A percentile compares a stretch with the other conserved stretches of the same genome.
phyloP scores from a whole-genome alignment of 148 eudicot genomes.

The Silene uniflora region DNA sequence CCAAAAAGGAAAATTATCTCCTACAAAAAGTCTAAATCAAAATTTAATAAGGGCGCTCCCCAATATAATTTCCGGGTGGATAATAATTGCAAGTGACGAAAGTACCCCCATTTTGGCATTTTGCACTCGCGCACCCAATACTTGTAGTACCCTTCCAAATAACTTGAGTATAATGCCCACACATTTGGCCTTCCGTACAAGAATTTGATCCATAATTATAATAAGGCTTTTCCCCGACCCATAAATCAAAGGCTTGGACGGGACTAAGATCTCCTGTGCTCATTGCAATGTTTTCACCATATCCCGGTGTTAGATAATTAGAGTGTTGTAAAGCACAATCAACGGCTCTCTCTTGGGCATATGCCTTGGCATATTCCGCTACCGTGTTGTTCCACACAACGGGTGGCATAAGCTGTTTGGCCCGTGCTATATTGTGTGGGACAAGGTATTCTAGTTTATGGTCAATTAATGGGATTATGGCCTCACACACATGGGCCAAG shows the following conservation, averaged over 20 bases:
- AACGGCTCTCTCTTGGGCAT: constrained; percentile 34
- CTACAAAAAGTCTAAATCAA: background rate
- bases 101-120: constrained; percentile 42
- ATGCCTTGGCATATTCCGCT: constrained; percentile 36
- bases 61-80: constrained; percentile 49
- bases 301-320: background rate
- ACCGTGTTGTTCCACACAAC: constrained; percentile 43
- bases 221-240: constrained; percentile 42
- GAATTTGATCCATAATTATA: constrained; percentile 39
- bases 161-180: constrained; percentile 51
- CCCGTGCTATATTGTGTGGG: constrained; percentile 46
- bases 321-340: constrained; percentile 55
- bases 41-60: constrained; percentile 46
- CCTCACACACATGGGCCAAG: background rate
- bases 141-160: constrained; percentile 42
- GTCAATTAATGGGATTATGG: background rate
- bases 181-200: constrained; percentile 36
- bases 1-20: background rate
- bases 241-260: constrained; percentile 30
- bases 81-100: constrained; percentile 54
- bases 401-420: constrained; percentile 25
- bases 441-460: constrained; percentile 12
- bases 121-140: constrained; percentile 53
- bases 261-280: constrained; percentile 33
- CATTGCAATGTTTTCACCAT: constrained; percentile 55